Evolutionary conservation across 768 basidiomycete species (phyloP), one percentile per base, ranked within the genome.

Genomic region (Infundibulicybe gibba): DNA sequence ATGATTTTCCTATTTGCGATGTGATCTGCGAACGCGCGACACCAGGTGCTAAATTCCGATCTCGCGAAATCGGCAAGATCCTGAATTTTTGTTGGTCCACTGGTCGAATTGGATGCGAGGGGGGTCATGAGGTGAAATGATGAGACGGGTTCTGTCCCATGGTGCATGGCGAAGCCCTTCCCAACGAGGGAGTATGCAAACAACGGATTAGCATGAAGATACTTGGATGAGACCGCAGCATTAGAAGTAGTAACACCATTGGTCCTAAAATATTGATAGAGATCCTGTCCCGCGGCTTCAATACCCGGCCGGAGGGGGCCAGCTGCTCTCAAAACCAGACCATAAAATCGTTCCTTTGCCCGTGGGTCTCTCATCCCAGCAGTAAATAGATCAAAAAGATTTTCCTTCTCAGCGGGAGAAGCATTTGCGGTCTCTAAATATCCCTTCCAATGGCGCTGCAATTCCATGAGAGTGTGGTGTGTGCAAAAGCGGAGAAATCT

Each of bases 121-220:
- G 68, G 67, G 30, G 45, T 44, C 21, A 11, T 41, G 16, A 73
- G 63, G 50, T 76, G 74, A 52, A 79, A 78, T 8, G 65, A 49
- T 5, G 57, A 16, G 3, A 74, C 48, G 5, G 74, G 77, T 48
- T 74, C 66, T 1, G 70, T 69, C 6, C 68, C 74, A 49, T 76
- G 71, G 43, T 78, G 74, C 1, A 75, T 62, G 14, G 61, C 55
- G 48, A 66, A 76, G 2, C 55, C 64, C 47, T 61, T 56, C 8
- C 75, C 74, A 13, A 54, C 57, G 6, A 61, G 54, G 2, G 70
- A 70, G 50, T 71, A 75, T 0, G 66, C 63, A 42, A 77, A 77
- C 0, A 72, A 73, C 2, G 77, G 77, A 49, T 80, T 80, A 30
- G 70, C 44, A 20, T 65, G 48, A 4, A 54, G 68, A 2, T 66